These are phyloP conservation scores for Penicillium angulare DNA, from an alignment of 495 filamentous ascomycete genomes.

Conservation along the genomic window DNA sequence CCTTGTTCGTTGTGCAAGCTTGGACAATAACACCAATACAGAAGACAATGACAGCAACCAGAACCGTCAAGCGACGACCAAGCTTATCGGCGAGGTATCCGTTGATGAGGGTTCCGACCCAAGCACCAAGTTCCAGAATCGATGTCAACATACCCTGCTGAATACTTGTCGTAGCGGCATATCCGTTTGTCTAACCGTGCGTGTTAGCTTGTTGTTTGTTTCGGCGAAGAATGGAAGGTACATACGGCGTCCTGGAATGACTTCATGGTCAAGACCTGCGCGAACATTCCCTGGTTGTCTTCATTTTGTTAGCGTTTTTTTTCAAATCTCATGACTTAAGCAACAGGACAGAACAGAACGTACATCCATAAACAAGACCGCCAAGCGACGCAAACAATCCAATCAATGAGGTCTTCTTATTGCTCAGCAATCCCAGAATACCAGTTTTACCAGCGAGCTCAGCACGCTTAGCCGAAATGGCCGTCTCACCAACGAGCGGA, in stretches of 20 bases:
- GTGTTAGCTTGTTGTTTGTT: not conserved
- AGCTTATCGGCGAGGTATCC: constrained; percentile 73
- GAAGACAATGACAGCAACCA: constrained; percentile 69
- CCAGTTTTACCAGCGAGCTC: constrained; percentile 31
- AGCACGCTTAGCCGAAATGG: constrained; percentile 36
- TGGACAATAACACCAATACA: constrained; percentile 75
- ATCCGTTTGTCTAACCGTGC: constrained; percentile 21
- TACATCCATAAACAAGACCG: constrained; percentile 39
- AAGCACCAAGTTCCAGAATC: constrained; percentile 81
- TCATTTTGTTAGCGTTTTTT: not conserved
- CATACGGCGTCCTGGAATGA: constrained; percentile 29
- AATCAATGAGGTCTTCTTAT: constrained; percentile 35
- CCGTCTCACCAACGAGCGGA: constrained; percentile 18
- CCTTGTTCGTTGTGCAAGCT: constrained; percentile 54
- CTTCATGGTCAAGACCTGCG: constrained; percentile 34
- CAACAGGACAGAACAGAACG: constrained; percentile 1
- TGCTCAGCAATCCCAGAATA: constrained; percentile 28
- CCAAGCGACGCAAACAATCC: constrained; percentile 36
- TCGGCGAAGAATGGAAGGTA: not conserved
- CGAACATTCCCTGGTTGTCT: constrained; percentile 44
- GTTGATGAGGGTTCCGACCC: constrained; percentile 72
- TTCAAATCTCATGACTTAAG: not conserved
- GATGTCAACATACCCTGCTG: constrained; percentile 64
- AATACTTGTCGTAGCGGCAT: constrained; percentile 49
- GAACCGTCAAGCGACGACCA: constrained; percentile 69